Percentiles rank a stretch among this genome's conserved stretches.
Conservation (phyloP, 345 rosid genomes). For the Gossypium bickii region DNA sequence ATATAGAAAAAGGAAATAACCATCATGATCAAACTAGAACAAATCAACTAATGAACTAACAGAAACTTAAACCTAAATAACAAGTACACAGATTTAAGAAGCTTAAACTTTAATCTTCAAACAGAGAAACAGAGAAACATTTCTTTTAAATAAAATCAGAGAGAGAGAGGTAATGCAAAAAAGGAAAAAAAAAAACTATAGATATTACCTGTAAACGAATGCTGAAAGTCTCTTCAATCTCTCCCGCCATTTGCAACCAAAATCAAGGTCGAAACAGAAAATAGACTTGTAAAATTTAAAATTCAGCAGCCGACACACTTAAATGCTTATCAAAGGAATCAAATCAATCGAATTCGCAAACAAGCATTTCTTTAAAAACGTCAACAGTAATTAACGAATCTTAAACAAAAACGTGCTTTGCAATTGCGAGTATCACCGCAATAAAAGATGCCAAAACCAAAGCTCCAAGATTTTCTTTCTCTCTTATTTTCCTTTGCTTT, state of each 20-base stretch:
- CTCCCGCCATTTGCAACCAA: slow-evolving; percentile 53
- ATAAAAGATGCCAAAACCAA: background rate
- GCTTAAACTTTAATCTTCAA: background rate
- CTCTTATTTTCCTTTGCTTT: no score
- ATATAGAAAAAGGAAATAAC: background rate
- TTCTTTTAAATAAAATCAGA: background rate
- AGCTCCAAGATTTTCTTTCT: background rate
- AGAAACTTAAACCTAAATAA: background rate
- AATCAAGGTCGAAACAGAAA: slow-evolving; percentile 13
- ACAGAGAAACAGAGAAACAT: background rate
- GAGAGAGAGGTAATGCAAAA: background rate
- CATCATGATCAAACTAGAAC: background rate
- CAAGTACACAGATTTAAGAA: background rate
- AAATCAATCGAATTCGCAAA: background rate
- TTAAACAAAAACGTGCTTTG: slow-evolving; percentile 1
- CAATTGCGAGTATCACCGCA: background rate
- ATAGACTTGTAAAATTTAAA: background rate
- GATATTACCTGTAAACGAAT: slow-evolving; percentile 53
- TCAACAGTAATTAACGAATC: slow-evolving; percentile 1
- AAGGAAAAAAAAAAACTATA: no score
- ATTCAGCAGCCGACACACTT: background rate
- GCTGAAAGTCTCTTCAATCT: slow-evolving; percentile 54
- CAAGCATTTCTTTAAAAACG: background rate
- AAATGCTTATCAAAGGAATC: background rate
- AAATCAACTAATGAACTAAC: background rate